A percentile compares a stretch with the other conserved stretches of the same genome.
Evolutionary conservation across 2,329 filamentous ascomycete species (phyloP).

Genomic region (Trichoderma asperellum): DNA sequence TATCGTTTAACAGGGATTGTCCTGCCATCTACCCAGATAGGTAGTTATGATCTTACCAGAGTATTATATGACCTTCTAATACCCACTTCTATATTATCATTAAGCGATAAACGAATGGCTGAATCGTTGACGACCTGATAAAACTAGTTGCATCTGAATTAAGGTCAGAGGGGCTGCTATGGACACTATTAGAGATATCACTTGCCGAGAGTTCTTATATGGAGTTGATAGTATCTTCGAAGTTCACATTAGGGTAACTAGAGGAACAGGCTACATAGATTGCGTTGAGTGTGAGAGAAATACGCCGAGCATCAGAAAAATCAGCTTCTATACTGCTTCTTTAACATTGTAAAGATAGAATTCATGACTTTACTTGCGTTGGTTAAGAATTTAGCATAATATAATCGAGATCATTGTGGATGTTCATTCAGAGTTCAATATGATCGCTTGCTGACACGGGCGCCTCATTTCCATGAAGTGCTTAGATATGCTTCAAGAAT

Average conservation of each 20-base stretch:
- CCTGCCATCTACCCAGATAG: no score
- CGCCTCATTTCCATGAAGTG: background rate
- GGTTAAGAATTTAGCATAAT: background rate
- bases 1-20: no score
- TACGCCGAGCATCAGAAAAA: background rate
- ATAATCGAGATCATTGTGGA: background rate
- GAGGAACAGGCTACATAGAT: background rate
- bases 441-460: background rate
- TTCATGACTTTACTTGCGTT: background rate
- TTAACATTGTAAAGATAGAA: background rate
- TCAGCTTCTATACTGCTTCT: background rate
- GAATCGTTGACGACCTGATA: background rate
- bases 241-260: background rate
- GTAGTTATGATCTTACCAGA: no score
- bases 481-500: background rate
- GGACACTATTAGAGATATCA: no score
- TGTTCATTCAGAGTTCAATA: constrained; percentile 1
- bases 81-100: background rate
- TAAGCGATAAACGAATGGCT: background rate
- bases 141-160: no score
- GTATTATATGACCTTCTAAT: background rate
- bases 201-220: no score
- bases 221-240: no score
- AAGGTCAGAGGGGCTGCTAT: no score
- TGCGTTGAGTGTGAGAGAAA: background rate